Conservation (phyloP, 345 rosid genomes). For the Cochlearia excelsa region DNA sequence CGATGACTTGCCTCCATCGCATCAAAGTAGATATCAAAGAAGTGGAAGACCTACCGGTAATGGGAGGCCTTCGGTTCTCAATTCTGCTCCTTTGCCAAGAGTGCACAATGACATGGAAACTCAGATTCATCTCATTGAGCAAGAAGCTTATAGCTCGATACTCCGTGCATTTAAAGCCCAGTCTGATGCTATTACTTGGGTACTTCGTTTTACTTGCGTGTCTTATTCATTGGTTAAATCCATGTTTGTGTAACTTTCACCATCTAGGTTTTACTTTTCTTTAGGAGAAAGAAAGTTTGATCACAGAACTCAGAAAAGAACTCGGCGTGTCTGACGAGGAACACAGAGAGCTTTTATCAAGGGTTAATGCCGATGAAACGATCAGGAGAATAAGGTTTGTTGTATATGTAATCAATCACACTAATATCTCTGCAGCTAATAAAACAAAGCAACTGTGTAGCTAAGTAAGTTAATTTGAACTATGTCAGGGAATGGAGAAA, state of each 20-base stretch:
- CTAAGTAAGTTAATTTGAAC: slow-evolving; percentile 5
- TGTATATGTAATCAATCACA: slow-evolving; percentile 11
- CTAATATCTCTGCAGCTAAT: background rate
- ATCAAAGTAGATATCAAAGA: slow-evolving; percentile 82
- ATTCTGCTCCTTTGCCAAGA: slow-evolving; percentile 60
- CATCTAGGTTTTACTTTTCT: slow-evolving; percentile 2
- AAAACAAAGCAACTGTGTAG: background rate
- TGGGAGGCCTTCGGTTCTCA: slow-evolving; percentile 73
- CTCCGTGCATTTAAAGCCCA: slow-evolving; percentile 97
- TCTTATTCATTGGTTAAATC: background rate
- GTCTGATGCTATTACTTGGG: slow-evolving; percentile 98
- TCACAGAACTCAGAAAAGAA: slow-evolving; percentile 95
- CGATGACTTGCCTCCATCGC: slow-evolving; percentile 96
- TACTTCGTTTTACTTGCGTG: slow-evolving; percentile 33
- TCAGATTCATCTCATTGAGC: slow-evolving; percentile 86
- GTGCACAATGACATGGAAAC: slow-evolving; percentile 81
- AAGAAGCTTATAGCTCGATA: slow-evolving; percentile 83
- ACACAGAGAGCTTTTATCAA: slow-evolving; percentile 77
- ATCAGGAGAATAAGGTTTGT: slow-evolving; percentile 78
- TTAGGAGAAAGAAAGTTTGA: slow-evolving; percentile 93
- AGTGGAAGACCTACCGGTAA: slow-evolving; percentile 67
- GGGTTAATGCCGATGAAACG: slow-evolving; percentile 85
- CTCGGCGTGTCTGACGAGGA: slow-evolving; percentile 95
- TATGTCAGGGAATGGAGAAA: slow-evolving; percentile 89
- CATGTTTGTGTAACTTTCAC: slow-evolving; percentile 15